Evolutionary conservation across 163 green algal genomes (phyloP).

Genomic region (Volvox carteri): DNA sequence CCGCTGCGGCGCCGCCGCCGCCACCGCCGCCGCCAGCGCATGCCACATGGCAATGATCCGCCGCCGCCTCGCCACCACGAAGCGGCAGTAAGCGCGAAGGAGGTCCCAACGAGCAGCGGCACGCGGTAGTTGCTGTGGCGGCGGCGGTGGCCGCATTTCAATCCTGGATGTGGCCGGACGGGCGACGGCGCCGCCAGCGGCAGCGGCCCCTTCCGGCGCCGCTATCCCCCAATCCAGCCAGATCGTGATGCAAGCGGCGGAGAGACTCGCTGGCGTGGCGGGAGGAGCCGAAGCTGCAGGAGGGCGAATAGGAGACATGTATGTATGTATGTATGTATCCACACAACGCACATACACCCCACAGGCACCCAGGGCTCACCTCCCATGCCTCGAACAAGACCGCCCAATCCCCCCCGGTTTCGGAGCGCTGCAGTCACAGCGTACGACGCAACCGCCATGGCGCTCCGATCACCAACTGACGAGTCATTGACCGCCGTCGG

Average conservation of each 20-base stretch:
- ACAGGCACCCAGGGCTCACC: too few relatives aligned
- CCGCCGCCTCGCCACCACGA: background rate
- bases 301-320: too few relatives aligned
- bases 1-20: background rate
- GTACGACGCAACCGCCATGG: constrained; percentile 30
- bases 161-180: background rate
- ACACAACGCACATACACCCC: too few relatives aligned
- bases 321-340: too few relatives aligned
- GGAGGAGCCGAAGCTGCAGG: background rate
- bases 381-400: background rate
- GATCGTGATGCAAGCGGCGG: constrained; percentile 8
- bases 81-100: constrained; percentile 38
- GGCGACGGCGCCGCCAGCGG: background rate
- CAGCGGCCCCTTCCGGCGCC: background rate
- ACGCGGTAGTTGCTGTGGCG: background rate
- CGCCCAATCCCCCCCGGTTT: too few relatives aligned
- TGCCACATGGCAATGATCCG: background rate
- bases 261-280: background rate
- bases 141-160: background rate
- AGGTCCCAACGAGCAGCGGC: constrained; percentile 13
- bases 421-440: constrained; percentile 1
- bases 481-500: background rate
- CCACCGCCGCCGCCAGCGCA: background rate
- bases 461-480: background rate
- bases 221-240: constrained; percentile 42